Evolutionary conservation across 495 filamentous ascomycete genomes (phyloP).

Genomic region (Penicillium argentinense): DNA sequence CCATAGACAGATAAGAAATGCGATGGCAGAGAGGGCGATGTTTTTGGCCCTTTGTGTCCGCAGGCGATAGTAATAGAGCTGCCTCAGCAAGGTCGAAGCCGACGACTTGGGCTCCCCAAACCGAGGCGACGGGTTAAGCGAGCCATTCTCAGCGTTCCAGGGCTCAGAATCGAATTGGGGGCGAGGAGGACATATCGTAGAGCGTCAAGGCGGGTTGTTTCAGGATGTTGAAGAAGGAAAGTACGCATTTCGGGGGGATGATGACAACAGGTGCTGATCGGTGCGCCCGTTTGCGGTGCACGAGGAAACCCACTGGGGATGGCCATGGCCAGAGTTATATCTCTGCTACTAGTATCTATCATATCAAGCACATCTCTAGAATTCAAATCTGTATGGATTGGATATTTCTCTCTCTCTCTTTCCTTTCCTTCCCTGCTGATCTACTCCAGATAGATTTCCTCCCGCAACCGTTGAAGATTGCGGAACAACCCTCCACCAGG

Average conservation of each 20-base stretch:
- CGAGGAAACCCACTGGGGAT: background rate
- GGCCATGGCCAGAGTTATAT: too few species aligned
- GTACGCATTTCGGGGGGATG: conserved; percentile 28
- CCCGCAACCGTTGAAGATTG: conserved; percentile 75
- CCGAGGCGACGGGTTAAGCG: conserved; percentile 25
- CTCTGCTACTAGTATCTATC: too few species aligned
- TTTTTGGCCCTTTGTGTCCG: conserved; percentile 32
- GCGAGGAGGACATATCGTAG: conserved; percentile 13
- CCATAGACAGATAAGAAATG: conserved; percentile 25
- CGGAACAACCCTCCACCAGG: conserved; percentile 76
- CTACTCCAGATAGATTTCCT: conserved; percentile 64
- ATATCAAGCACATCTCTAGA: too few species aligned
- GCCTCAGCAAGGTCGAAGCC: conserved; percentile 25
- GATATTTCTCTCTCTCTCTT: too few species aligned
- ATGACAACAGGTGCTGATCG: conserved; percentile 13
- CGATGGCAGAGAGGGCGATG: conserved; percentile 22
- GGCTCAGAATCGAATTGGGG: conserved; percentile 2
- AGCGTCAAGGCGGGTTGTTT: conserved; percentile 1
- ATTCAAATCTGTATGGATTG: too few species aligned
- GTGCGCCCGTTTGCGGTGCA: conserved; percentile 16
- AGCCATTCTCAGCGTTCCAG: conserved; percentile 30
- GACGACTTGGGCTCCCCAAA: conserved; percentile 30
- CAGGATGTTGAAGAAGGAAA: conserved; percentile 9
- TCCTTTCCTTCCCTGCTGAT: too few species aligned
- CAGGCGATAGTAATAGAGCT: conserved; percentile 30